phyloP scores from a whole-genome alignment of 2,329 filamentous ascomycete genomes.

The Sphaerulina populicola region DNA sequence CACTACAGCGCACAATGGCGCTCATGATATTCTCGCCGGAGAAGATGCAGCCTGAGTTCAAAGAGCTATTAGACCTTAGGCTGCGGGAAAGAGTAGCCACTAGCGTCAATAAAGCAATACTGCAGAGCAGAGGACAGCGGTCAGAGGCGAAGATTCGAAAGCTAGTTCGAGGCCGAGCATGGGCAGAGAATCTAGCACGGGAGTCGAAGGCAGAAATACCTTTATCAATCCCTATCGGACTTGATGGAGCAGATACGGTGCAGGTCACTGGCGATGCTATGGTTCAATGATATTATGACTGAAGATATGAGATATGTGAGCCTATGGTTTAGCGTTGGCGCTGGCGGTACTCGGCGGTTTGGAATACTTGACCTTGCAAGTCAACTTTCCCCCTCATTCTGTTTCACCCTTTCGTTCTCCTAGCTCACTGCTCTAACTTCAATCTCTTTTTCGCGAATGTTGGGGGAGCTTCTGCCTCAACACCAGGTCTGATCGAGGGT shows the following conservation, averaged over 20 bases:
- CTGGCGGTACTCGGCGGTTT: slow-evolving; percentile 12
- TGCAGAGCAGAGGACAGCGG: slow-evolving; percentile 61
- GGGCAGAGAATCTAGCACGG: slow-evolving; percentile 63
- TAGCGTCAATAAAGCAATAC: slow-evolving; percentile 79
- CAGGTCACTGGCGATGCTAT: slow-evolving; percentile 19
- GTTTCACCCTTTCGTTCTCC: not conserved
- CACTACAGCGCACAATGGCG: slow-evolving; percentile 87
- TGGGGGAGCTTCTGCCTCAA: no score
- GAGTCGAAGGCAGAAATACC: slow-evolving; percentile 38
- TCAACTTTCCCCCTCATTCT: not conserved
- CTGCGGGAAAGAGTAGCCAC: slow-evolving; percentile 77
- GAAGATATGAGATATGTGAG: slow-evolving; percentile 6
- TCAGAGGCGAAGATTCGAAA: slow-evolving; percentile 75
- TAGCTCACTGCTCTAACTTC: not conserved
- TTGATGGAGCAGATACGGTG: slow-evolving; percentile 29
- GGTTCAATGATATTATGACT: slow-evolving; percentile 16
- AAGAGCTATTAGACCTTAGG: slow-evolving; percentile 66
- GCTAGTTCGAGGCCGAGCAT: slow-evolving; percentile 72
- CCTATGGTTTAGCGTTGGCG: slow-evolving; percentile 22
- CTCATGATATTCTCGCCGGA: slow-evolving; percentile 82
- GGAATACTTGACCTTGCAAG: not conserved
- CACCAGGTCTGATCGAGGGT: no score
- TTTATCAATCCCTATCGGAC: slow-evolving; percentile 35
- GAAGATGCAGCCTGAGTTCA: slow-evolving; percentile 65
- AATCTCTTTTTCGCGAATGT: no score